These are phyloP conservation scores for Cercospora sp. DNA, from an alignment of 2,329 filamentous ascomycete species.

Conservation along the genomic window DNA sequence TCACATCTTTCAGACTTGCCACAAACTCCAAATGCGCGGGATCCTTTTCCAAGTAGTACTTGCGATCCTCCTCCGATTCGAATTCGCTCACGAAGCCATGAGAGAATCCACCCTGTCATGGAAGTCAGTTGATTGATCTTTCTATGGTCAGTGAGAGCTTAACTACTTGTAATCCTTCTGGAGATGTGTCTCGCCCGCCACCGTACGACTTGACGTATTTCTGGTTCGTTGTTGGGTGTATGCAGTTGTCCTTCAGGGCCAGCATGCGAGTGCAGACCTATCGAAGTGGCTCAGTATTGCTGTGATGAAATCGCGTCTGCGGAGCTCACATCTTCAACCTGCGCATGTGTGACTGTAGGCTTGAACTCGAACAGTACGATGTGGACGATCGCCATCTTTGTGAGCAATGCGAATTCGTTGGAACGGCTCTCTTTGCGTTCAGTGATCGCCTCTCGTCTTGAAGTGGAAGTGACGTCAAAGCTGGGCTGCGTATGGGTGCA, in stretches of 20 bases:
- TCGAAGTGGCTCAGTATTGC: background rate
- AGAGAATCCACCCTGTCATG: slow-evolving; percentile 57
- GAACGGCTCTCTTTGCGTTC: background rate
- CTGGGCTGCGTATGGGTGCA: background rate
- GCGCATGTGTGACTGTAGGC: slow-evolving; percentile 48
- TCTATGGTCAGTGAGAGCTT: background rate
- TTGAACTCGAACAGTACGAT: slow-evolving; percentile 70
- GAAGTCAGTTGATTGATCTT: background rate
- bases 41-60: slow-evolving; percentile 68
- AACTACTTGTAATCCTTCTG: slow-evolving; percentile 61
- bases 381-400: slow-evolving; percentile 64
- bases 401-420: background rate
- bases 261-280: slow-evolving; percentile 57
- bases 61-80: slow-evolving; percentile 61
- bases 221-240: slow-evolving; percentile 59
- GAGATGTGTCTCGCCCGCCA: slow-evolving; percentile 64
- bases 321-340: slow-evolving; percentile 57
- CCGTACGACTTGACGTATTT: slow-evolving; percentile 62
- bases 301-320: background rate
- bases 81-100: slow-evolving; percentile 73
- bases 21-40: slow-evolving; percentile 64
- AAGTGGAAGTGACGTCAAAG: background rate
- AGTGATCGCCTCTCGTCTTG: background rate
- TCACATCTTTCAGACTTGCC: slow-evolving; percentile 47
- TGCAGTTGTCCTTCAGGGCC: slow-evolving; percentile 57